A percentile compares a stretch with the other conserved stretches of the same genome.
phyloP scores from a whole-genome alignment of 2,329 filamentous ascomycete species.

The Claviceps maximensis region DNA sequence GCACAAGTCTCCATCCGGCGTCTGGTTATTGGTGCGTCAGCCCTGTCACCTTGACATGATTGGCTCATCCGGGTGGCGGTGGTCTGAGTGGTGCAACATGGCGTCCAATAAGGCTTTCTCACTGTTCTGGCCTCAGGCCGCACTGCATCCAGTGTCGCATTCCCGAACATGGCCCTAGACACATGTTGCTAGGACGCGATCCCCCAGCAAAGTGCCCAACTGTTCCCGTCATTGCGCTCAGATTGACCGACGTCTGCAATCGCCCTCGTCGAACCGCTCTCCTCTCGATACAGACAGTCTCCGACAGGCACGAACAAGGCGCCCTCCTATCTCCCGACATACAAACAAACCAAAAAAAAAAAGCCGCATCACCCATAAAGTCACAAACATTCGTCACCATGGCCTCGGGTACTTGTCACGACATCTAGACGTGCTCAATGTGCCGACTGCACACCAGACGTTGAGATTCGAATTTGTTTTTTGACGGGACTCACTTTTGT shows the following conservation, averaged over 20 bases:
- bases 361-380: no score
- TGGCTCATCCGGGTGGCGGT: conserved; percentile 3
- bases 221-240: conserved; percentile 9
- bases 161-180: neutral
- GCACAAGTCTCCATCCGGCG: no score
- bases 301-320: conserved; percentile 4
- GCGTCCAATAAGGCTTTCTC: conserved; percentile 6
- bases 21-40: neutral
- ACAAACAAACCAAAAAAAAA: neutral
- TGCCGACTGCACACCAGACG: conserved; percentile 5
- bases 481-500: conserved; percentile 1
- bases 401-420: conserved; percentile 6
- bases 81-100: conserved; percentile 1
- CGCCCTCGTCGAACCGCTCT: conserved; percentile 1
- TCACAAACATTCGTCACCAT: conserved; percentile 8
- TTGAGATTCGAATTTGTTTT: neutral
- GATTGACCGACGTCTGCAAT: neutral
- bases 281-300: conserved; percentile 8
- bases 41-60: neutral
- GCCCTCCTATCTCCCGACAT: neutral
- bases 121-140: conserved; percentile 9
- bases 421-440: conserved; percentile 6
- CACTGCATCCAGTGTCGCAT: neutral
- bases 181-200: conserved; percentile 9
- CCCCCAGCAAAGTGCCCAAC: conserved; percentile 4